phyloP scores from a whole-genome alignment of 2,329 filamentous ascomycete genomes.

The Sporothrix mexicana region DNA sequence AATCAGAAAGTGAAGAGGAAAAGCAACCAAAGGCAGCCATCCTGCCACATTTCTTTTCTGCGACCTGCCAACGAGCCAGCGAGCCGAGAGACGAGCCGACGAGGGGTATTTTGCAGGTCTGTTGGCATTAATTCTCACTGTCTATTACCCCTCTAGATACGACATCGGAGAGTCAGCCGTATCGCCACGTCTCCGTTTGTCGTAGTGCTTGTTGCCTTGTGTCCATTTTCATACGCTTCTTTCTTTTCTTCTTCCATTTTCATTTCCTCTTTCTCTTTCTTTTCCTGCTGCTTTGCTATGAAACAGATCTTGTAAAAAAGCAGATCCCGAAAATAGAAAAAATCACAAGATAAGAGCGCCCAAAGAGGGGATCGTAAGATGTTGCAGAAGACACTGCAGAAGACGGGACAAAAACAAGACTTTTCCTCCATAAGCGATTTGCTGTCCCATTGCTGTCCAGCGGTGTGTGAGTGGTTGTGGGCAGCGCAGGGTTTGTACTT shows the following conservation, averaged over 20 bases:
- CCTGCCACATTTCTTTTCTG: background rate
- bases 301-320: background rate
- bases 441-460: background rate
- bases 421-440: background rate
- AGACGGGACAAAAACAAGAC: background rate
- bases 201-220: background rate
- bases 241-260: background rate
- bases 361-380: constrained; percentile 6
- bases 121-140: background rate
- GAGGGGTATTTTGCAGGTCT: background rate
- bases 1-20: too few species aligned
- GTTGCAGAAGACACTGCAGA: background rate
- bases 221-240: background rate
- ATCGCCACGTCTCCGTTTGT: background rate
- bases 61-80: constrained; percentile 6
- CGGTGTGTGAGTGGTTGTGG: too few species aligned
- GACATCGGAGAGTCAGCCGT: background rate
- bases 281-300: background rate
- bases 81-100: too few species aligned
- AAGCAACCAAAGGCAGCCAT: constrained; percentile 1
- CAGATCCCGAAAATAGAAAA: background rate
- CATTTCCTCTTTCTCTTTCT: background rate
- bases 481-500: too few species aligned
- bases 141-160: background rate
- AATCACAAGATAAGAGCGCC: too few species aligned